Conservation (phyloP, 345 rosid genomes). For the Salix caprea region DNA sequence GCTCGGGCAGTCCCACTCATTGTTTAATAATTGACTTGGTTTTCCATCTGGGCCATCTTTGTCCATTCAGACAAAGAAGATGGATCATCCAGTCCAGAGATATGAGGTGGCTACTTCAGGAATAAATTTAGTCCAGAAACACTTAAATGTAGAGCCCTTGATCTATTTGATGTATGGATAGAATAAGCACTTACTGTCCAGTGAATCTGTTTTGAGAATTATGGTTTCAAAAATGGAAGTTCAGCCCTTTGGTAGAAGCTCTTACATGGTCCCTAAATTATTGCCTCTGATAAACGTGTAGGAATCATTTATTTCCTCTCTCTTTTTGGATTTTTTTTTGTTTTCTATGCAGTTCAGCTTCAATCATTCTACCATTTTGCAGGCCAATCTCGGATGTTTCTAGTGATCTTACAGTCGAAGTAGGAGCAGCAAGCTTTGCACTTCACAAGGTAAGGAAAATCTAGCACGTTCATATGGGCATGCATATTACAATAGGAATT, state of each 20-base stretch:
- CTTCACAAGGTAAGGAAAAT: constrained; percentile 73
- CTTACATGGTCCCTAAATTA: constrained; percentile 37
- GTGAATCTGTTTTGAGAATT: constrained; percentile 4
- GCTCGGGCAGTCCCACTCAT: constrained; percentile 17
- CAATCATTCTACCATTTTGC: constrained; percentile 32
- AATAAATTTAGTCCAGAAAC: neutral
- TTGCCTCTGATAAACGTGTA: constrained; percentile 41
- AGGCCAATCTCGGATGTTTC: constrained; percentile 98
- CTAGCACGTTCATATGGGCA: neutral
- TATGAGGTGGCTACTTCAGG: constrained; percentile 4
- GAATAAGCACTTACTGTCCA: neutral
- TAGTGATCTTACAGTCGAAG: constrained; percentile 81
- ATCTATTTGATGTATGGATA: neutral
- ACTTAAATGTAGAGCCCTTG: neutral
- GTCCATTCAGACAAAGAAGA: constrained; percentile 30
- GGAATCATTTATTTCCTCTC: constrained; percentile 12
- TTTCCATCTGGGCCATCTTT: constrained; percentile 34
- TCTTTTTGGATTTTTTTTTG: constrained; percentile 7
- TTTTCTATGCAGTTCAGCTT: constrained; percentile 1
- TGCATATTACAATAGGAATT: neutral
- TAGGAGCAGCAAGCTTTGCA: constrained; percentile 77
- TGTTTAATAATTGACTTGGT: constrained; percentile 31
- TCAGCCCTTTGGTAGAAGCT: constrained; percentile 34
- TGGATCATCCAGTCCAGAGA: constrained; percentile 14
- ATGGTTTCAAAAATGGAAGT: constrained; percentile 26